Conservation (phyloP, 495 filamentous ascomycete genomes). For the Aspergillus haitiensis region DNA sequence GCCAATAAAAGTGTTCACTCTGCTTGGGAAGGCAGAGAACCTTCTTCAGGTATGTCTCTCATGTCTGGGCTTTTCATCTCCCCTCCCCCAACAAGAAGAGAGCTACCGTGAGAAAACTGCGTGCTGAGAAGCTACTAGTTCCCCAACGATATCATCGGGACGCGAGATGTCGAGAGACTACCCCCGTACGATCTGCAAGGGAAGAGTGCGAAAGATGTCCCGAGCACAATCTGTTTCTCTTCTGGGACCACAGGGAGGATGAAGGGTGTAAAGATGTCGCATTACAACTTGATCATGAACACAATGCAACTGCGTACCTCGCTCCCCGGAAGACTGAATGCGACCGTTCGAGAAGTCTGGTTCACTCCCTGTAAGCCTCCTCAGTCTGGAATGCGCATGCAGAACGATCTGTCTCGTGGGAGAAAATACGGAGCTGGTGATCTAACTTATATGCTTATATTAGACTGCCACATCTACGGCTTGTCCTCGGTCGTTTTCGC, state of each 20-base stretch:
- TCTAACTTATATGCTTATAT: not conserved
- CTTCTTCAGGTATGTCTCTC: constrained; percentile 1
- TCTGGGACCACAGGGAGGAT: constrained; percentile 11
- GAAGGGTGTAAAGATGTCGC: constrained; percentile 12
- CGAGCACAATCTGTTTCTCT: constrained; percentile 12
- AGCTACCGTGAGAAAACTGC: not conserved
- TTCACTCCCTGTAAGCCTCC: constrained; percentile 7
- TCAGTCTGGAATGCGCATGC: not conserved
- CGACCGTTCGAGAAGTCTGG: constrained; percentile 9
- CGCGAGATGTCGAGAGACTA: not conserved
- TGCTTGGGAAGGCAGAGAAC: not conserved
- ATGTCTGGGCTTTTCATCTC: no score
- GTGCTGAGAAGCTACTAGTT: constrained; percentile 6
- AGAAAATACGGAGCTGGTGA: not conserved
- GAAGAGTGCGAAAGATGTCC: constrained; percentile 5
- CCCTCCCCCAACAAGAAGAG: not conserved
- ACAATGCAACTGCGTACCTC: constrained; percentile 6
- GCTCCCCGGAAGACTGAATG: not conserved
- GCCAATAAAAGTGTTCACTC: not conserved
- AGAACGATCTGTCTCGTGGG: not conserved
- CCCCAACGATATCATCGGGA: constrained; percentile 4
- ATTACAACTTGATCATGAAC: constrained; percentile 10
- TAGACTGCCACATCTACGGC: constrained; percentile 12
- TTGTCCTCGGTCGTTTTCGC: not conserved
- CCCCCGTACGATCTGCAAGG: constrained; percentile 5